Base-by-base conservation (phyloP, 306 rosid genomes). In the Carpinus fangiana region DNA sequence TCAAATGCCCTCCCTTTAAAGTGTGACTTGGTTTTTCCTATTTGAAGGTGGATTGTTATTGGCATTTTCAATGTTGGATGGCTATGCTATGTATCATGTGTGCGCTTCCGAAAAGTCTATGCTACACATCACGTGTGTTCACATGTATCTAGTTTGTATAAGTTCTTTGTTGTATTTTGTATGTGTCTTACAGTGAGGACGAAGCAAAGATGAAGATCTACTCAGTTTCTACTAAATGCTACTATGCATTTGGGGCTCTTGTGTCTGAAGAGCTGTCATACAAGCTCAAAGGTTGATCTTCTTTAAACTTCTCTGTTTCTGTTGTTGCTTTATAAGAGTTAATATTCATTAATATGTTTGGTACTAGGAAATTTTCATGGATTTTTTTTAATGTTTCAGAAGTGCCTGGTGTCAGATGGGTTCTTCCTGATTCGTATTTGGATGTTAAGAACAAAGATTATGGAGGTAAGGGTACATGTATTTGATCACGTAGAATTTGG, bases 351-450 rank as follows among this genome's bases (percentile, higher is more conserved):
- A 5, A 17, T 9, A n/a, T 67, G 26, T 38, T 38, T 67, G 51
- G 28, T 67, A 2, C 8, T 2, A 12, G 74, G 56, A 47, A 2
- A 23, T 70, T 20, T 23, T 47, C 36, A 23, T 48, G 54, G 62
- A 66, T 82, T 65, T 50, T 47, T 9, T 34, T 21, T 3, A 36
- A 41, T 71, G 21, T 72, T 81, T 52, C 94, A 96, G 99, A 93
- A 34, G 80, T 96, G 82, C 93, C 96, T 7, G 69, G 75, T 21
- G 99, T 93, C 56, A 90, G 98, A 1, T 96, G 99, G 98, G 99
- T 96, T 13, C 98, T 96, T 82, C 99, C 99, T 21, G 99, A 96
- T 86, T 96, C 98, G 0, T 96, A 93, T 86, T 73, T 96, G 96
- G 97, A 91, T 84, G 99, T 96, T 0, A 90, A 54, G 90, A 91